Conservation (phyloP, 495 filamentous ascomycete genomes). For the Xeromyces bisporus region DNA sequence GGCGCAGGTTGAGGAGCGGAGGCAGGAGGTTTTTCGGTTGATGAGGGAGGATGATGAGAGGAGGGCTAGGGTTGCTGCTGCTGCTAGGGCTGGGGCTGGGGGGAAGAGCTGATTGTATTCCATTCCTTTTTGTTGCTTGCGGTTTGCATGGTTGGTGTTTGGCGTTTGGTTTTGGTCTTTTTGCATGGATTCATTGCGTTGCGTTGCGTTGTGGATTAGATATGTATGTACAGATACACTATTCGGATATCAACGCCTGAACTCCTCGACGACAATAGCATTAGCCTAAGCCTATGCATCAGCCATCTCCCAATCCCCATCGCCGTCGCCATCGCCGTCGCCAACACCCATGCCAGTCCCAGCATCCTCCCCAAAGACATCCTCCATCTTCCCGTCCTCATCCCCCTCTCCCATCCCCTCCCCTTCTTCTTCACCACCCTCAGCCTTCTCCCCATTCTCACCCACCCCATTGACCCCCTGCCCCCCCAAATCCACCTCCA, state of each 20-base stretch:
- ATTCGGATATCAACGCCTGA: too few relatives aligned
- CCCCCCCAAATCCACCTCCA: conserved; percentile 19
- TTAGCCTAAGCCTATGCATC: conserved; percentile 30
- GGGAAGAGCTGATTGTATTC: too few relatives aligned
- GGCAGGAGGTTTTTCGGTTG: conserved; percentile 31
- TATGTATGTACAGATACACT: too few relatives aligned
- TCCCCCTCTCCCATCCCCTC: conserved; percentile 27
- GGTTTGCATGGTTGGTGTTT: too few relatives aligned
- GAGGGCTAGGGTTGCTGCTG: too few relatives aligned
- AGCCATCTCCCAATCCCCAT: conserved; percentile 32
- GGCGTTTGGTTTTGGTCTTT: too few relatives aligned
- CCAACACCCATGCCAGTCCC: conserved; percentile 28
- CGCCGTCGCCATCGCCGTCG: conserved; percentile 14
- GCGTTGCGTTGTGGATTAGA: too few relatives aligned
- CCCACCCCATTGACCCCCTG: conserved; percentile 5
- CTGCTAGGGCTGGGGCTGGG: too few relatives aligned
- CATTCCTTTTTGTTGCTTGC: too few relatives aligned
- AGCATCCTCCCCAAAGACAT: conserved; percentile 36
- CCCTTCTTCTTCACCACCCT: conserved; percentile 22
- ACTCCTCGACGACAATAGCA: too few relatives aligned
- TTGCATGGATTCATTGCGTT: too few relatives aligned
- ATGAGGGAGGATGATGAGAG: conserved; percentile 37
- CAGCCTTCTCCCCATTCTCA: conserved; percentile 10
- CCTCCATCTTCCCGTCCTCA: conserved; percentile 44
- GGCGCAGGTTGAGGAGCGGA: conserved; percentile 24